These are phyloP conservation scores for Diplodia seriata DNA, from an alignment of 2,329 filamentous ascomycete species.

Conservation along the genomic window DNA sequence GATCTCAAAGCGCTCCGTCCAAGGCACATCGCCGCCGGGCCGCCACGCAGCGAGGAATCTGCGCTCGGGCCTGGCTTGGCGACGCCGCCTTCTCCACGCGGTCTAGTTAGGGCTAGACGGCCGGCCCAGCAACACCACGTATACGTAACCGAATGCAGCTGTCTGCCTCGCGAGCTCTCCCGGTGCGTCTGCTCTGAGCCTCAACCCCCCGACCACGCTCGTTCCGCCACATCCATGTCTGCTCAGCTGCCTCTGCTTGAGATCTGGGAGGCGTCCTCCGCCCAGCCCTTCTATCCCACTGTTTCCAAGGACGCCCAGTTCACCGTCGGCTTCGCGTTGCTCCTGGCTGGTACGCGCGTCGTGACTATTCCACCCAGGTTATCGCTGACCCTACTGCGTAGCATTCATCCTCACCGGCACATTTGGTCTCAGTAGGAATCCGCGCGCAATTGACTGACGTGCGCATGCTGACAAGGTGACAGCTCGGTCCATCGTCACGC, in stretches of 20 bases:
- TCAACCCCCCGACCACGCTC: slow-evolving; percentile 11
- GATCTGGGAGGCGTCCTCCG: slow-evolving; percentile 91
- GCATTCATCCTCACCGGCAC: slow-evolving; percentile 74
- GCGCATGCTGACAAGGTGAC: slow-evolving; percentile 31
- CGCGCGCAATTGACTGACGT: neutral
- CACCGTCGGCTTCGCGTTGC: slow-evolving; percentile 75
- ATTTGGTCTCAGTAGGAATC: slow-evolving; percentile 78
- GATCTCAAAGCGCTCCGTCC: slow-evolving; percentile 24
- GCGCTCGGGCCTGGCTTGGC: slow-evolving; percentile 10
- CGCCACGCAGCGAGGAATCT: slow-evolving; percentile 13
- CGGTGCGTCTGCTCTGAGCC: slow-evolving; percentile 20
- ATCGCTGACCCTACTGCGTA: slow-evolving; percentile 45
- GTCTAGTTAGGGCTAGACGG: slow-evolving; percentile 13
- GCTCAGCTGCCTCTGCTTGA: slow-evolving; percentile 67
- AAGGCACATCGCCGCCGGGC: slow-evolving; percentile 20
- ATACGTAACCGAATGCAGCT: slow-evolving; percentile 18
- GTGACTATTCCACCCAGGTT: slow-evolving; percentile 22
- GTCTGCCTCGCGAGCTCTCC: neutral
- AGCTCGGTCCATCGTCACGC: slow-evolving; percentile 83
- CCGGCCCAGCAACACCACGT: slow-evolving; percentile 30
- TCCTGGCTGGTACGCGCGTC: slow-evolving; percentile 65
- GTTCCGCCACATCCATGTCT: slow-evolving; percentile 30
- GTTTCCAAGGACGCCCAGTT: slow-evolving; percentile 87
- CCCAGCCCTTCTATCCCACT: slow-evolving; percentile 81
- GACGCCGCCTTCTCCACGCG: slow-evolving; percentile 10